Conservation (phyloP, 192 early-diverging fungal genomes). For the Gaertneriomyces sp. region DNA sequence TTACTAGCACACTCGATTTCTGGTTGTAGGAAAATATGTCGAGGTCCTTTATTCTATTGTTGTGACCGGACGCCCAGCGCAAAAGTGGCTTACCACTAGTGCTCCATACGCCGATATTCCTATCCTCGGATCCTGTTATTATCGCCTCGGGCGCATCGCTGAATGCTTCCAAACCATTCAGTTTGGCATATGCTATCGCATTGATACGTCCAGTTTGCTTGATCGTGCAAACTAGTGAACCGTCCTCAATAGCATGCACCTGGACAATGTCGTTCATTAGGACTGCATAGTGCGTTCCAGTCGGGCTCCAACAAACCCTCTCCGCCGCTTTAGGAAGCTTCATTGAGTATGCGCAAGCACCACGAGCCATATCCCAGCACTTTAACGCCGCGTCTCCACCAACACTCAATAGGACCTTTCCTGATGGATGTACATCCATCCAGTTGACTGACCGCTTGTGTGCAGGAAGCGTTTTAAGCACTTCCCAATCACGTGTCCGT, state of each 20-base stretch:
- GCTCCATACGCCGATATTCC: constrained; percentile 27
- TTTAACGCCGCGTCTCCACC: constrained; percentile 43
- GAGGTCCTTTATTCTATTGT: constrained; percentile 46
- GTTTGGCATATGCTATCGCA: constrained; percentile 22
- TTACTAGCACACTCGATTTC: constrained; percentile 23
- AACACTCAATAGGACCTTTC: constrained; percentile 88
- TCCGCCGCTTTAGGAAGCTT: constrained; percentile 31
- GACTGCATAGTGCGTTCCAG: constrained; percentile 36
- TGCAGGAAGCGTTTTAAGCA: constrained; percentile 76
- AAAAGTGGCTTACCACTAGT: constrained; percentile 8
- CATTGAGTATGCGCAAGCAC: constrained; percentile 39
- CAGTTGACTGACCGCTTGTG: constrained; percentile 67
- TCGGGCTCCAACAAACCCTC: constrained; percentile 37
- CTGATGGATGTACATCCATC: constrained; percentile 90
- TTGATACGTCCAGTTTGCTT: constrained; percentile 28
- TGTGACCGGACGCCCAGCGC: constrained; percentile 35
- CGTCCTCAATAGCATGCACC: constrained; percentile 25
- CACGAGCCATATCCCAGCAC: constrained; percentile 49
- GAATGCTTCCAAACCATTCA: constrained; percentile 3
- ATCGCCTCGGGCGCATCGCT: constrained; percentile 15
- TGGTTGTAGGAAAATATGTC: constrained; percentile 18
- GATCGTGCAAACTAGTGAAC: constrained; percentile 21
- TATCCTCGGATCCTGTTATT: constrained; percentile 41
- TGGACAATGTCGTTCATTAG: constrained; percentile 34
- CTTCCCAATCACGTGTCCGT: constrained; percentile 95